Conservation (phyloP, 1,284 basidiomycete genomes). For the Sparassis latifolia region DNA sequence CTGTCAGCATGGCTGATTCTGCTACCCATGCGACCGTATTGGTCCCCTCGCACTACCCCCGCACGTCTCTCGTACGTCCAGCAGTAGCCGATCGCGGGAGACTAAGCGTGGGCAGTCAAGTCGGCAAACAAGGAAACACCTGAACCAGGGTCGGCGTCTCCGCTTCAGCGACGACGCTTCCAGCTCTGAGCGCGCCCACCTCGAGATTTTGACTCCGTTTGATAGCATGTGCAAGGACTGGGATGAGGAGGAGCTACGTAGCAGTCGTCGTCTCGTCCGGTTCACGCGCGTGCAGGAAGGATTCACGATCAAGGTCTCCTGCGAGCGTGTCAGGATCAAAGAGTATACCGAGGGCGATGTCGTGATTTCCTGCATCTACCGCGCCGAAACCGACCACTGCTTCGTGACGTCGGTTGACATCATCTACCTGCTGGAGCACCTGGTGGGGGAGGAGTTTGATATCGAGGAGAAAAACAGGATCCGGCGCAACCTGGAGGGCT, state of each 20-base stretch:
- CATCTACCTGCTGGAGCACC: constrained; percentile 86
- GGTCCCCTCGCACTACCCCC: neutral
- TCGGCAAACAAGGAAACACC: constrained; percentile 20
- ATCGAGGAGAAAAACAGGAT: constrained; percentile 98
- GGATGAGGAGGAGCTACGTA: constrained; percentile 48
- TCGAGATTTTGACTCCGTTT: constrained; percentile 51
- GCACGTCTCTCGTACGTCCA: neutral
- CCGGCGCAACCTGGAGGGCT: constrained; percentile 88
- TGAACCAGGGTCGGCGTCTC: constrained; percentile 31
- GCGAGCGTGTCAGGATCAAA: constrained; percentile 52
- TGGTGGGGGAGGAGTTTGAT: constrained; percentile 80
- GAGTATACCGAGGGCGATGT: constrained; percentile 51
- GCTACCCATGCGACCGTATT: neutral
- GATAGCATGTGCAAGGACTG: constrained; percentile 47
- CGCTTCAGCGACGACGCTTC: constrained; percentile 28
- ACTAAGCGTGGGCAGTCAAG: neutral
- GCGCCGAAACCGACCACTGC: constrained; percentile 71
- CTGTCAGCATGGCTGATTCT: constrained; percentile 1
- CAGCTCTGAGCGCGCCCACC: constrained; percentile 39
- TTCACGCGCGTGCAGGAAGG: constrained; percentile 61
- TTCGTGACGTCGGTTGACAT: constrained; percentile 94
- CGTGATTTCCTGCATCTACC: constrained; percentile 87
- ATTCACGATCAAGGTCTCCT: constrained; percentile 55
- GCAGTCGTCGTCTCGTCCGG: constrained; percentile 65
- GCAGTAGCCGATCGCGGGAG: neutral